Base-by-base conservation (phyloP, 2,329 filamentous ascomycete species). In the Ceratocystis diversiconidia region DNA sequence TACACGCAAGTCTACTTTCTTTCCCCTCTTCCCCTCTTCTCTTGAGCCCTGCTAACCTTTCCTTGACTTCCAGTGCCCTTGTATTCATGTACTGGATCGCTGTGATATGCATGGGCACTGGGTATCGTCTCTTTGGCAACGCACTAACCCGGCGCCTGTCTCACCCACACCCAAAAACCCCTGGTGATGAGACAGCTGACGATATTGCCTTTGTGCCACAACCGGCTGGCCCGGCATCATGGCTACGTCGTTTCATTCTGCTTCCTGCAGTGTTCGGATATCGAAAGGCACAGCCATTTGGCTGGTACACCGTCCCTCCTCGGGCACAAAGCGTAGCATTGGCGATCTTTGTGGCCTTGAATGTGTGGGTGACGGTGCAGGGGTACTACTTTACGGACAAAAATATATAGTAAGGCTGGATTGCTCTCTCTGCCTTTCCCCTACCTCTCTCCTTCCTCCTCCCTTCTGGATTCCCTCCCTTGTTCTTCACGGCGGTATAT, bases 211-310 rank as follows among this genome's bases (percentile, higher is more conserved):
- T 12, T 22, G 57, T 22, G 10, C 41, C 61, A 28, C 63, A 62
- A 7, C 59, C 64, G 50, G 64, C 66, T 25, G 52, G 46, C n/a
- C 30, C 63, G 1, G 69, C 68, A 4, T 68, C 69, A 0, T 76
- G 75, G 73, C 41, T 75, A 17, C 72, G 74, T 52, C 71, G 72
- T 36, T 72, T 73, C 2, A 57, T 79, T 0, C 70, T 72, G 0
- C 67, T 77, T 0, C 77, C 78, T 0, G 77, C 78, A 0, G 75
- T 77, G 0, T 79, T 80, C 60, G 78, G 79, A 0, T 71, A 75
- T 43, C 72, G 73, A 17, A 77, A 74, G 63, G 74, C 78, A 0
- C 76, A 79, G 50, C 76, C 77, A 25, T 73, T 77, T 2, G 76
- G 76, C 36, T 79, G 76, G 73, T 76, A 74, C 64, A 79, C 77